Evolutionary conservation across 257 asterid species (phyloP).

Genomic region (Euphrasia confusa): DNA sequence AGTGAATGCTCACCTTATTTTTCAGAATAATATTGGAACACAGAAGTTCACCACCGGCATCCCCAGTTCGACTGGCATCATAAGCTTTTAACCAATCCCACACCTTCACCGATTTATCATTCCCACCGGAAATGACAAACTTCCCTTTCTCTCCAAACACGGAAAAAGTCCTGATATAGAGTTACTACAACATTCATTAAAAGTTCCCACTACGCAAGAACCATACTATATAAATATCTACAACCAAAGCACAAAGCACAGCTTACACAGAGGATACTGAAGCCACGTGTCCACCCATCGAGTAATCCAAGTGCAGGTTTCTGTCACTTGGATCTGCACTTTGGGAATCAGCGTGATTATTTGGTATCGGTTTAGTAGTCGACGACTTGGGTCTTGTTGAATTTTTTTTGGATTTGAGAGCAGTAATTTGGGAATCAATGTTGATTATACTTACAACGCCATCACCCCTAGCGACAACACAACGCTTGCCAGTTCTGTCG

Average conservation of each 20-base stretch:
- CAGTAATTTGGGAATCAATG: constrained; percentile 50
- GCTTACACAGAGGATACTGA: constrained; percentile 94
- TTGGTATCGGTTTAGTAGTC: constrained; percentile 34
- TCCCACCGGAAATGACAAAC: constrained; percentile 84
- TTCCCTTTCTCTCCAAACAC: constrained; percentile 81
- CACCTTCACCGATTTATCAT: constrained; percentile 72
- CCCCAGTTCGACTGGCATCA: constrained; percentile 35
- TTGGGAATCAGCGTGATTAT: constrained; percentile 30
- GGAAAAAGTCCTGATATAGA: constrained; percentile 59
- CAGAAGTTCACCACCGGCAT: constrained; percentile 24
- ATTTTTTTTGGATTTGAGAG: constrained; percentile 39
- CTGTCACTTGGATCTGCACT: constrained; percentile 27
- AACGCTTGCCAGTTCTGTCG: constrained; percentile 69
- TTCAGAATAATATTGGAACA: constrained; percentile 44
- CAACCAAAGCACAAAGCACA: constrained; percentile 3
- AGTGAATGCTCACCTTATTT: constrained; percentile 47
- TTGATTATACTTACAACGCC: constrained; percentile 69
- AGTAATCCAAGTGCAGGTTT: constrained; percentile 57
- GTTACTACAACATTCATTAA: constrained; percentile 14
- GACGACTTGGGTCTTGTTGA: constrained; percentile 43
- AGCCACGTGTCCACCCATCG: constrained; percentile 79
- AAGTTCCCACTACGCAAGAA: constrained; percentile 2
- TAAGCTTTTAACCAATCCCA: constrained; percentile 73
- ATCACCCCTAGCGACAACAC: constrained; percentile 91
- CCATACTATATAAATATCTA: not conserved